A percentile compares a stretch with the other conserved stretches of the same genome.
phyloP scores from a whole-genome alignment of 2,329 filamentous ascomycete species.

The Alternaria incomplexa region DNA sequence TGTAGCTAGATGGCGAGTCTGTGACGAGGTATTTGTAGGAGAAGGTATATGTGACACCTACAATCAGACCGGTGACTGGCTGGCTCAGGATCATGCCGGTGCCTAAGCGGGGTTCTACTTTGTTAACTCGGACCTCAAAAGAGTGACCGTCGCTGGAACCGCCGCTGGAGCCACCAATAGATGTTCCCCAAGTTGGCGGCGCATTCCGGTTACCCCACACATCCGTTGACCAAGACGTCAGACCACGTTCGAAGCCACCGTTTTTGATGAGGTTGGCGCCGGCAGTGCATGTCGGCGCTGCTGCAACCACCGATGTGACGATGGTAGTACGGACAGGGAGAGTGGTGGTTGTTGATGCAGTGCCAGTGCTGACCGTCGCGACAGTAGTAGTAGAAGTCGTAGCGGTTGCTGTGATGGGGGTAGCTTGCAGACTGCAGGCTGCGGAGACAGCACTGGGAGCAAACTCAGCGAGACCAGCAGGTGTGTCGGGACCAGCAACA shows the following conservation, averaged over 20 bases:
- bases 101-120: no score
- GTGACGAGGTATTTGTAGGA: no score
- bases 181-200: no score
- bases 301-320: neutral
- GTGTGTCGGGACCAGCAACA: rapidly evolving
- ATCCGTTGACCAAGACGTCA: no score
- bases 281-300: neutral
- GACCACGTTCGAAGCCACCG: neutral
- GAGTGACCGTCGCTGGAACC: no score
- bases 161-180: no score
- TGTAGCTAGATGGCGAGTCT: no score
- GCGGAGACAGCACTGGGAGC: neutral
- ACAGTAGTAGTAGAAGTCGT: neutral
- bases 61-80: no score
- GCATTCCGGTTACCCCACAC: no score
- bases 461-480: neutral
- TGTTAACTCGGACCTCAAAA: no score
- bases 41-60: no score
- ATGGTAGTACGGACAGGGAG: neutral
- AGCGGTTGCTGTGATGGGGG: neutral
- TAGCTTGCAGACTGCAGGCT: neutral
- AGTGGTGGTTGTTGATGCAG: rapidly evolving
- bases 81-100: no score
- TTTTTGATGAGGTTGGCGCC: neutral
- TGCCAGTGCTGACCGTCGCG: neutral